A percentile compares a stretch with the other conserved stretches of the same genome.
These are phyloP conservation scores for Teunomyces cretensis DNA, from an alignment of 805 yeast genomes.

Conservation along the genomic window DNA sequence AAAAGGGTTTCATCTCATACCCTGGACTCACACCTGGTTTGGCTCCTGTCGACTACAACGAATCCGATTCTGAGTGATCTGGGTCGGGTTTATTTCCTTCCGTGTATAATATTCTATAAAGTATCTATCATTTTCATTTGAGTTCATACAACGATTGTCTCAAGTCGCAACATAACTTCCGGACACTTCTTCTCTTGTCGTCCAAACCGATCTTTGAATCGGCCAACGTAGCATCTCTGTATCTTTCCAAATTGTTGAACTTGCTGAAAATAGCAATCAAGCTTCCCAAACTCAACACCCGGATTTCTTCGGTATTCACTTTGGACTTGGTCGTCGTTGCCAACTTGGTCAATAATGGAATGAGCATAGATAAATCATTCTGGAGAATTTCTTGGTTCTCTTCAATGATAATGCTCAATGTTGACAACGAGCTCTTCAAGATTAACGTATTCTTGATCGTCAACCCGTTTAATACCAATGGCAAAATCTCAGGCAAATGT, in stretches of 20 bases:
- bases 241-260: slow-evolving; percentile 46
- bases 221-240: slow-evolving; percentile 47
- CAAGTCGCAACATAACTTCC: slow-evolving; percentile 75
- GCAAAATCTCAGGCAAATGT: slow-evolving; percentile 63
- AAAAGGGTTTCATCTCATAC: slow-evolving; percentile 43
- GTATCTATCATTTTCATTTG: slow-evolving; percentile 5
- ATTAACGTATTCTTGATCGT: slow-evolving; percentile 38
- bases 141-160: slow-evolving; percentile 49
- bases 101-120: slow-evolving; percentile 12
- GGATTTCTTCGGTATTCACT: slow-evolving; percentile 48
- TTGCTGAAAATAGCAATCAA: slow-evolving; percentile 46
- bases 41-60: slow-evolving; percentile 67
- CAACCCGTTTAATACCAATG: slow-evolving; percentile 69
- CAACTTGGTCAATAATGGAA: slow-evolving; percentile 52
- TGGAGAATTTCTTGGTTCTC: slow-evolving; percentile 55
- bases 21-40: slow-evolving; percentile 83
- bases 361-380: slow-evolving; percentile 48
- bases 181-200: slow-evolving; percentile 70
- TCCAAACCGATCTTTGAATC: slow-evolving; percentile 57
- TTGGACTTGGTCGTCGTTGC: slow-evolving; percentile 17
- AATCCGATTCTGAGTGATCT: slow-evolving; percentile 21
- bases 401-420: slow-evolving; percentile 52
- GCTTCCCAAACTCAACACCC: slow-evolving; percentile 58
- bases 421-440: slow-evolving; percentile 59
- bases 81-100: background rate